Conservation (phyloP, 768 basidiomycete species). For the Lentinula aciculospora region DNA sequence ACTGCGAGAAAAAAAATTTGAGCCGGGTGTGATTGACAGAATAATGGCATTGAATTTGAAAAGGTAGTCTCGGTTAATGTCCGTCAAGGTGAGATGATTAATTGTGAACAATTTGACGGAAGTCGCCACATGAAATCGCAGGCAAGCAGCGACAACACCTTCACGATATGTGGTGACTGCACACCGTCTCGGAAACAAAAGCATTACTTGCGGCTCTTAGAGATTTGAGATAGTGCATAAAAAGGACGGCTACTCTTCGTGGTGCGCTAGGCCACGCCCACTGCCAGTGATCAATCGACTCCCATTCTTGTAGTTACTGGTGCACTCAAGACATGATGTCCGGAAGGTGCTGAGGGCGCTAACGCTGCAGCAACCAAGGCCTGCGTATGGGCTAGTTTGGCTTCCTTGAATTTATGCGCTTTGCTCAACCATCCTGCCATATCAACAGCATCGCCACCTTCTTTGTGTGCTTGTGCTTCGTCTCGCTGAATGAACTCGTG, state of each 20-base stretch:
- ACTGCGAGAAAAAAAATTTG: too few relatives aligned
- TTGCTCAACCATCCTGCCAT: conserved; percentile 78
- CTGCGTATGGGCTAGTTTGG: not conserved
- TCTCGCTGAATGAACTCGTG: conserved; percentile 46
- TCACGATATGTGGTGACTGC: not conserved
- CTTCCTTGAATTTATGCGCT: conserved; percentile 28
- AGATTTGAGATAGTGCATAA: not conserved
- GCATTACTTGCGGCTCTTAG: not conserved
- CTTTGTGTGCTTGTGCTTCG: conserved; percentile 68
- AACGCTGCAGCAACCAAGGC: not conserved
- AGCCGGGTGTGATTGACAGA: not conserved
- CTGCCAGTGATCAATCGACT: not conserved
- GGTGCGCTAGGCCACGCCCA: not conserved
- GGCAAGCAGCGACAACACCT: not conserved
- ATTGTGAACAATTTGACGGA: not conserved
- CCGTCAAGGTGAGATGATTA: not conserved
- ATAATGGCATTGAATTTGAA: not conserved
- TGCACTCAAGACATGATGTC: not conserved
- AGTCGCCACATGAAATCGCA: not conserved
- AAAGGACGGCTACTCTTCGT: not conserved
- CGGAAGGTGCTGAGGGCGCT: not conserved
- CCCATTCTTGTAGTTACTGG: conserved; percentile 3
- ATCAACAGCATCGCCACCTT: conserved; percentile 54
- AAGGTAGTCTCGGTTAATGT: not conserved
- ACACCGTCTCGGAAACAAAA: not conserved